Evolutionary conservation across 2,329 filamentous ascomycete genomes (phyloP).

Genomic region (Ceratocystiopsis brevicomis): DNA sequence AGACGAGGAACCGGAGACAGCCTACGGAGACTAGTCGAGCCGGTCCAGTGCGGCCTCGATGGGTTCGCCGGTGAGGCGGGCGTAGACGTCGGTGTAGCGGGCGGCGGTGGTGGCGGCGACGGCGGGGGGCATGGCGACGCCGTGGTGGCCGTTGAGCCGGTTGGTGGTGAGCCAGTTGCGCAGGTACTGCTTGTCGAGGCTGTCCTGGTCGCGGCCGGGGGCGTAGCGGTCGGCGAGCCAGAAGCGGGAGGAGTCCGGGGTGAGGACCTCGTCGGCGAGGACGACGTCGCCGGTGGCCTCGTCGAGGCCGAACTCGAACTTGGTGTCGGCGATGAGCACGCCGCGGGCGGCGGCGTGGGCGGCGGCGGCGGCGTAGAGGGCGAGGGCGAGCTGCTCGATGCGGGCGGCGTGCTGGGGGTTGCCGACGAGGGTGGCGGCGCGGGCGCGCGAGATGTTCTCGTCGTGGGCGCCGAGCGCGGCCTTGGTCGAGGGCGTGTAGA

Average conservation of each 20-base stretch:
- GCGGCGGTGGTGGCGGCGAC: constrained; percentile 47
- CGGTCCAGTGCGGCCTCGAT: constrained; percentile 18
- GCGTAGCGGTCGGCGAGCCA: constrained; percentile 62
- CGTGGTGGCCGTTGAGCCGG: constrained; percentile 57
- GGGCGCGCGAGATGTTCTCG: constrained; percentile 63
- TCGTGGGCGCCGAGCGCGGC: constrained; percentile 61
- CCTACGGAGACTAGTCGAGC: constrained; percentile 8
- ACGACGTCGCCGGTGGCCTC: constrained; percentile 47
- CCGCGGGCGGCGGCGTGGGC: constrained; percentile 45
- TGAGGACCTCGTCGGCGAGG: constrained; percentile 69
- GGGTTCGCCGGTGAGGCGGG: constrained; percentile 42
- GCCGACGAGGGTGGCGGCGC: constrained; percentile 45
- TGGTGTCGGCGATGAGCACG: constrained; percentile 51
- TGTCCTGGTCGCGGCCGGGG: constrained; percentile 55
- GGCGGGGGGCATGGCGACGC: constrained; percentile 53
- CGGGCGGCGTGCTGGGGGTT: constrained; percentile 39
- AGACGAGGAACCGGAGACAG: too few species aligned
- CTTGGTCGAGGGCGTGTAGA: constrained; percentile 70
- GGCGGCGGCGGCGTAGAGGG: constrained; percentile 43
- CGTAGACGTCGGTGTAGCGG: constrained; percentile 61
- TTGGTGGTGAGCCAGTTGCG: constrained; percentile 62
- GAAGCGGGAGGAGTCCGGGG: constrained; percentile 69
- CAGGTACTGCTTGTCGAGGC: constrained; percentile 76
- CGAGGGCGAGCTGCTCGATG: constrained; percentile 45
- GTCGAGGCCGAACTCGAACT: constrained; percentile 49